Evolutionary conservation across 192 early-diverging fungal genomes (phyloP), one percentile per base, ranked within the genome.

Genomic region (Mortierella claussenii): DNA sequence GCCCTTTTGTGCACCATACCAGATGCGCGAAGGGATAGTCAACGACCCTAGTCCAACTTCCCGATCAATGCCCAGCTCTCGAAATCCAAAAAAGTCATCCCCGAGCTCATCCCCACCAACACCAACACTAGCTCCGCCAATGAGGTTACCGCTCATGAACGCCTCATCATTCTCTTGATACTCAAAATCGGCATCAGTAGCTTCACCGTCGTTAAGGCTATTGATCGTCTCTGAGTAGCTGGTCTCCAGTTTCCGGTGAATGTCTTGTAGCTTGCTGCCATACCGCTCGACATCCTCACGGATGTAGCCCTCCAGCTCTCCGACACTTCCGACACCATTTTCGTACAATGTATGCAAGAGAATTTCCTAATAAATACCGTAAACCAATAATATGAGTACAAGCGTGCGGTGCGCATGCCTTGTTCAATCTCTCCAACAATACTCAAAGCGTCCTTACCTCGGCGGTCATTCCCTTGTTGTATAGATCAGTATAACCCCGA

Each of bases 41-140:
- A 87, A 67, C 18, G 80, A 55, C 49, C 87, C 78, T 18, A 90
- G 45, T 28, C 88, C 86, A 60, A 85, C 71, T 64, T 91, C 89
- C 54, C 86, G 79, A 76, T 97, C 96, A 36, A 98, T 69, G 1
- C 94, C 94, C 48, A 97, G 68, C 55, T 96, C 95, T 60, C 94
- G 91, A 82, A 95, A 92, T 10, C 93, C 95, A 48, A 97, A 91
- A 82, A 96, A 96, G 82, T 97, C 95, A 20, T 96, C 94, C 45
- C 94, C 96, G 37, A 89, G 73, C 15, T 88, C 89, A 21, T 86
- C 54, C 4, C 74, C 76, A 7, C 86, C 89, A 31, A 82, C 52
- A 13, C 69, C 80, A n/a, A n/a, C n/a, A n/a, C n/a, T n/a, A 10
- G 82, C 87, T 7, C 92, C 92, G 23, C 87, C 89, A 56, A 85